phyloP scores from a whole-genome alignment of 352 stramenopile genomes.

The Globisporangium spiculum region DNA sequence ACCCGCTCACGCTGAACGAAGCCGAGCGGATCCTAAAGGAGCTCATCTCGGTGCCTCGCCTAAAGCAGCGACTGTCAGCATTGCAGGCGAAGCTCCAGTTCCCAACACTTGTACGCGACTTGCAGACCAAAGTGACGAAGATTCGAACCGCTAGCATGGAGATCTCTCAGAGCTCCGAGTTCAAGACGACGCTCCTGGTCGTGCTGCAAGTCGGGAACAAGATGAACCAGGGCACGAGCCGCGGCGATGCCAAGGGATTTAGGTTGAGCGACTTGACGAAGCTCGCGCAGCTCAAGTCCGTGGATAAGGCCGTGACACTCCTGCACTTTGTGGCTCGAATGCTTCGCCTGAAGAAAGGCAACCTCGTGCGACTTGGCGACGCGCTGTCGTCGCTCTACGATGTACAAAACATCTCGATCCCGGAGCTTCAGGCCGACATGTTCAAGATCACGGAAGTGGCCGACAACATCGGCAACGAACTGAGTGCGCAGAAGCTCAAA shows the following conservation, averaged over 20 bases:
- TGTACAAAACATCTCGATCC: constrained; percentile 75
- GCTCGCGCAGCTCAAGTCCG: constrained; percentile 63
- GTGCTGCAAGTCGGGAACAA: constrained; percentile 85
- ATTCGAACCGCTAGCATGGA: constrained; percentile 55
- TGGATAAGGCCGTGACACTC: constrained; percentile 59
- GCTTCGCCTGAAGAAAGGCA: constrained; percentile 65
- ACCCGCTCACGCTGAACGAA: constrained; percentile 64
- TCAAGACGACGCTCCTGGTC: constrained; percentile 64
- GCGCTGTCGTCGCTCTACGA: constrained; percentile 66
- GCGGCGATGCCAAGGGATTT: constrained; percentile 73
- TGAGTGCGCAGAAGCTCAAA: constrained; percentile 67
- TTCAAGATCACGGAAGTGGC: constrained; percentile 54
- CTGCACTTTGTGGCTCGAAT: constrained; percentile 75
- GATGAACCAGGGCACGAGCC: constrained; percentile 77
- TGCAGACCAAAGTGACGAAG: constrained; percentile 67
- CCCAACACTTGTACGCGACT: constrained; percentile 50
- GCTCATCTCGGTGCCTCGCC: constrained; percentile 64
- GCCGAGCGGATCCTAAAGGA: constrained; percentile 79
- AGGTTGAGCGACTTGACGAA: constrained; percentile 63
- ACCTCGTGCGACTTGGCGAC: constrained; percentile 56
- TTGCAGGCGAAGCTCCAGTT: constrained; percentile 71
- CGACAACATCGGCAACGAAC: constrained; percentile 57
- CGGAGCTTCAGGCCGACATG: constrained; percentile 74
- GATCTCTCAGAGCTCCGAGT: constrained; percentile 58
- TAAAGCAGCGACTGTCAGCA: constrained; percentile 60